Evolutionary conservation across 2,329 filamentous ascomycete species (phyloP), one percentile per base, ranked within the genome.

Genomic region (Aureobasidium lini): DNA sequence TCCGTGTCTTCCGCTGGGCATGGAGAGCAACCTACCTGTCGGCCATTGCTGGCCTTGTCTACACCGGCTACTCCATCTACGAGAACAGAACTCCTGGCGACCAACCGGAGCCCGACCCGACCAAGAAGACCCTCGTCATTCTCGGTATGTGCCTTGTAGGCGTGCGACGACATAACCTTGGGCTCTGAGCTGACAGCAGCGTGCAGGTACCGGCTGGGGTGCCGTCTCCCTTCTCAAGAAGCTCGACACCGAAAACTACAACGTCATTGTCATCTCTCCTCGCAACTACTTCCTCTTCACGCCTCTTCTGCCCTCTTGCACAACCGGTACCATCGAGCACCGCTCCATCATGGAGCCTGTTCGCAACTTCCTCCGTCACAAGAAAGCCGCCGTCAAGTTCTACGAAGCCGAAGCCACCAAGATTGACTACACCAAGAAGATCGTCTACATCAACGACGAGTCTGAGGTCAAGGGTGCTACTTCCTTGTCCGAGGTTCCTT

Each of bases 281-380:
- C 90, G 94, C 73, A 99, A 99, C 80, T 99, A 96, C 84, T 99
- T 99, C 86, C 87, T 99, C 67, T 99, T 99, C 83, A 99, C 94
- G 32, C 94, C 94, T 62, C 85, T 99, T 61, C 84, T 99, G 63
- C 94, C 94, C 65, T 97, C 93, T 72, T 99, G 94, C 78, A 97
- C 94, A 56, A 96, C 93, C 66, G 94, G 94, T 69, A 88, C 90
- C 68, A 94, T 99, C 75, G 94, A 99, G 82, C 94, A 97, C 80
- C 90, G 94, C 73, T 97, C 92, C 71, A 99, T 99, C 77, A 99
- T 99, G 94, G 94, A 99, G 80, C 94, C 94, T 60, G 88, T 99
- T 69, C 90, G 94, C 72, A 90, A 94, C 73, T 96, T 99, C 74
- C 83, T 96, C 67, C 89, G 92, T 71, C 89, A 94, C 79, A 97